phyloP scores from a whole-genome alignment of 1,284 basidiomycete genomes.

The Microbotryum intermedium region DNA sequence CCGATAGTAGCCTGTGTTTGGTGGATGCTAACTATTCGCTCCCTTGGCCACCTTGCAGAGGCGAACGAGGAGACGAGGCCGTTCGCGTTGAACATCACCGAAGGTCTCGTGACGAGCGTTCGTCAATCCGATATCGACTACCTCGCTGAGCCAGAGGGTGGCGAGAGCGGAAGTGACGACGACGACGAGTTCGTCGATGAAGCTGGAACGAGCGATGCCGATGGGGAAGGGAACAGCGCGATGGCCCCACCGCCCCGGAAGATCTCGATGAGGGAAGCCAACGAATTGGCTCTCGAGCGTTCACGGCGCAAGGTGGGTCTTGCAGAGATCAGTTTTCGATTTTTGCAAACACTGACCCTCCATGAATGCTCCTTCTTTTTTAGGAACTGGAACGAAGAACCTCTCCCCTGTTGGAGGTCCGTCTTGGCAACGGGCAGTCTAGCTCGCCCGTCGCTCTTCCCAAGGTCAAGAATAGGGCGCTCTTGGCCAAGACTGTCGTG shows the following conservation, averaged over 20 bases:
- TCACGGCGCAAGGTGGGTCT: not conserved
- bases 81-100: slow-evolving; percentile 10
- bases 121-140: not conserved
- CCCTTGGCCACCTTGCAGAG: not conserved
- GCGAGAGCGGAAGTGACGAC: not conserved
- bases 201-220: not conserved
- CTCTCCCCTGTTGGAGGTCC: not conserved
- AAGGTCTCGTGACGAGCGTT: not conserved
- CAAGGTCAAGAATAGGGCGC: slow-evolving; percentile 7
- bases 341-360: not conserved
- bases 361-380: no score
- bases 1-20: no score
- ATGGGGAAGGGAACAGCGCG: not conserved
- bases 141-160: not conserved
- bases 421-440: not conserved
- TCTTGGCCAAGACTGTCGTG: no score
- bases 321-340: not conserved
- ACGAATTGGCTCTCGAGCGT: not conserved
- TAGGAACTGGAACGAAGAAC: not conserved
- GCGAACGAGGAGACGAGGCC: slow-evolving; percentile 22
- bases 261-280: not conserved
- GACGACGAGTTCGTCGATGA: slow-evolving; percentile 4
- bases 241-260: not conserved
- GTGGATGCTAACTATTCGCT: not conserved
- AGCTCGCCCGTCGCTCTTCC: slow-evolving; percentile 1